Conservation (phyloP, 2,329 filamentous ascomycete genomes). For the Thielaviopsis ethacetica region DNA sequence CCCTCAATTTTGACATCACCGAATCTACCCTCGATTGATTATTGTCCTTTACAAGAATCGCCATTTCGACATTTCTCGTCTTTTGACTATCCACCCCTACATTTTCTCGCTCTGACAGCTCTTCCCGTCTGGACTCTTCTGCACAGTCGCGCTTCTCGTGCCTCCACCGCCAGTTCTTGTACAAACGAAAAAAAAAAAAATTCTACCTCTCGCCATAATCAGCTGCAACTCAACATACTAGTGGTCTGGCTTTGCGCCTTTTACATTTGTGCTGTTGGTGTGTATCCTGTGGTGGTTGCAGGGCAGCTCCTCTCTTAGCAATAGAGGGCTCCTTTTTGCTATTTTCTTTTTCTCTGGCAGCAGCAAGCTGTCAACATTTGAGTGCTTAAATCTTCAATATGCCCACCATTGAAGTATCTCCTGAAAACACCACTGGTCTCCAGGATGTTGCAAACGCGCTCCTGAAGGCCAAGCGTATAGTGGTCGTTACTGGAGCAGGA, state of each 20-base stretch:
- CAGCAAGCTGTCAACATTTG: neutral
- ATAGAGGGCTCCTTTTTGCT: neutral
- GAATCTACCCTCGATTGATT: neutral
- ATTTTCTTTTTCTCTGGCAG: neutral
- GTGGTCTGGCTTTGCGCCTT: neutral
- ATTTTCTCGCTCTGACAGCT: neutral
- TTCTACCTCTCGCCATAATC: neutral
- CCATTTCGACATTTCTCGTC: neutral
- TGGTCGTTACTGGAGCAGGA: slow-evolving; percentile 55
- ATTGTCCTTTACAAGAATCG: too few species aligned
- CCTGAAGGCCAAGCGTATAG: slow-evolving; percentile 49
- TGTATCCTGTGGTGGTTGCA: neutral
- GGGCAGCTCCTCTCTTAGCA: neutral
- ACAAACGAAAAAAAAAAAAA: neutral
- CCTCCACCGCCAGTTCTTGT: neutral
- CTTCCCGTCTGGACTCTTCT: neutral
- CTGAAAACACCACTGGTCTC: slow-evolving; percentile 35
- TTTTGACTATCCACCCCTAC: neutral
- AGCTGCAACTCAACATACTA: neutral
- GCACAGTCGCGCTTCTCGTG: neutral
- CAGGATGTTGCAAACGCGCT: slow-evolving; percentile 49
- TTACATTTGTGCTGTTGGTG: neutral
- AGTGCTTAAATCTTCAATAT: slow-evolving; percentile 22
- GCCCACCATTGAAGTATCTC: slow-evolving; percentile 41
- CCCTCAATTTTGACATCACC: neutral